Evolutionary conservation across 805 yeast genomes (phyloP).

Genomic region (Allodekkera sacchari): DNA sequence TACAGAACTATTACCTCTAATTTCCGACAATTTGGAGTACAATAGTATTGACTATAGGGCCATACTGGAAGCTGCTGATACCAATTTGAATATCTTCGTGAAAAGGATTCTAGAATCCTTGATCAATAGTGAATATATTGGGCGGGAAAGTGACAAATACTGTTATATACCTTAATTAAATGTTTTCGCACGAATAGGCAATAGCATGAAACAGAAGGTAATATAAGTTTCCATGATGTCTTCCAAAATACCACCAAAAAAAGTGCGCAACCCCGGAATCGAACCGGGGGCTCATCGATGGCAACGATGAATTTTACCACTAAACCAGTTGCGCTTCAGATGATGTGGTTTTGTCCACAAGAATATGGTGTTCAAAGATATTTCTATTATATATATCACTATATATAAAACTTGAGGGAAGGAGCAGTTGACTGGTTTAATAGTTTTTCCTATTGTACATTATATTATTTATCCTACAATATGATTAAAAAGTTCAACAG

Average conservation of each 20-base stretch:
- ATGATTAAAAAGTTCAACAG: too few species aligned
- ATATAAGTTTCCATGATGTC: neutral
- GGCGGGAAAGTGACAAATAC: neutral
- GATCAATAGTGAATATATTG: constrained; percentile 1
- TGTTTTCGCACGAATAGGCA: neutral
- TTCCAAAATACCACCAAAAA: neutral
- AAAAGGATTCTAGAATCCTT: neutral
- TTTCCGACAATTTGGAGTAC: neutral
- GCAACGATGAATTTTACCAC: constrained; percentile 7
- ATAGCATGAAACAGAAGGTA: neutral
- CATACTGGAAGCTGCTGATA: neutral
- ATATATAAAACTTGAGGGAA: too few species aligned
- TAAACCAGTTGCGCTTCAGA: constrained; percentile 5
- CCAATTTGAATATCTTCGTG: neutral
- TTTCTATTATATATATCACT: too few species aligned
- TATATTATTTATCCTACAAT: too few species aligned
- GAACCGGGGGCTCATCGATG: constrained; percentile 7
- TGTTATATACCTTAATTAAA: neutral
- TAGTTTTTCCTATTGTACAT: too few species aligned
- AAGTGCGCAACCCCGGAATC: constrained; percentile 7
- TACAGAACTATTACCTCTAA: neutral
- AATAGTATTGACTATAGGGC: neutral
- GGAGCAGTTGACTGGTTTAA: too few species aligned
- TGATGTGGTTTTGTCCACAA: too few species aligned
- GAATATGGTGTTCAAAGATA: too few species aligned